Evolutionary conservation across 192 early-diverging fungal species (phyloP).

Genomic region (Podochytrium sp.): DNA sequence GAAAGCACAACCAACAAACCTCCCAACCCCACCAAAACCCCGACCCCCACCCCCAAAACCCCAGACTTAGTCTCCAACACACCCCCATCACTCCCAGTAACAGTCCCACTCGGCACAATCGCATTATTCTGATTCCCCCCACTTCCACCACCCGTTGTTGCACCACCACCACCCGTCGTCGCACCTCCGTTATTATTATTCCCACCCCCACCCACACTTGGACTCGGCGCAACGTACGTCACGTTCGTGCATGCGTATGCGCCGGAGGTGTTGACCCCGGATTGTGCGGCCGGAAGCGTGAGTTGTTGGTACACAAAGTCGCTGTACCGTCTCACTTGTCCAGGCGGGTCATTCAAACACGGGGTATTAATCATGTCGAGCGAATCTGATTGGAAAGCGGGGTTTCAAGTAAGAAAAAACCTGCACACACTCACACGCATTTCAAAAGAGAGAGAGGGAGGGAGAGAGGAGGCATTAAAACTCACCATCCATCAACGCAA

Average conservation of each 20-base stretch:
- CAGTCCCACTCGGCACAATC: no score
- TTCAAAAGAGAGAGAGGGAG: neutral
- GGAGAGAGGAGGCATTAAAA: neutral
- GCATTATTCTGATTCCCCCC: no score
- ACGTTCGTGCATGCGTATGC: conserved; percentile 10
- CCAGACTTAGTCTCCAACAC: no score
- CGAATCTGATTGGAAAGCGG: neutral
- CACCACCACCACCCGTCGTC: neutral
- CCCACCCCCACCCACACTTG: neutral
- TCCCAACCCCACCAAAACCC: no score
- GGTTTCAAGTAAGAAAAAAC: neutral
- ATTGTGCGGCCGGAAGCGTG: conserved; percentile 15
- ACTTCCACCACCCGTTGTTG: neutral
- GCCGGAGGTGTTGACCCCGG: conserved; percentile 12
- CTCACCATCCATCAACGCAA: conserved; percentile 35
- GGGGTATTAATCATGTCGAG: conserved; percentile 31
- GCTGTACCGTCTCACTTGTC: conserved; percentile 18
- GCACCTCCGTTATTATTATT: neutral
- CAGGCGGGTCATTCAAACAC: conserved; percentile 2
- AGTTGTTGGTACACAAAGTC: conserved; percentile 38
- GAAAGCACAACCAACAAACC: no score
- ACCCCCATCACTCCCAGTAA: no score
- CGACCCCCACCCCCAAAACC: no score
- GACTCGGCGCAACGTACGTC: neutral
- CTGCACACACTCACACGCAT: neutral